Evolutionary conservation across 202 grass and related monocot species (phyloP).

Genomic region (Hordeum pubiflorum): DNA sequence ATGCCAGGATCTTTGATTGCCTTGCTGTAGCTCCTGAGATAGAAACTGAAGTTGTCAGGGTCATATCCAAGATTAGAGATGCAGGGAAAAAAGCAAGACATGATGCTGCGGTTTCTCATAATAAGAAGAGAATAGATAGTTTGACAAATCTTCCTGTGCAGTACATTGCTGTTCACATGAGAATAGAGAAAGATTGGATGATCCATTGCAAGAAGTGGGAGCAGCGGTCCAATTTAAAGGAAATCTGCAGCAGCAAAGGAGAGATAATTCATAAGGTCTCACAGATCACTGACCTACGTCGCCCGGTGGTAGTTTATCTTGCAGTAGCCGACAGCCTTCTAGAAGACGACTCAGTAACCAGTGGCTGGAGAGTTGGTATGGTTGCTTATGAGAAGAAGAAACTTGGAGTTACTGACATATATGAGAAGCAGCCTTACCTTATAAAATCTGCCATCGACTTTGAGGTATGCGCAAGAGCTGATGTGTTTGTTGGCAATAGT

Average conservation of each 20-base stretch:
- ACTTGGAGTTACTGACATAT: constrained; percentile 67
- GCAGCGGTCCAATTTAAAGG: constrained; percentile 48
- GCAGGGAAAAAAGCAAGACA: constrained; percentile 42
- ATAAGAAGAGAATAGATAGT: constrained; percentile 26
- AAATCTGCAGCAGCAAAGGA: constrained; percentile 93
- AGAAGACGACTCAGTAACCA: constrained; percentile 76
- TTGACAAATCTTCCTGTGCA: constrained; percentile 24
- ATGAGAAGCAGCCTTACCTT: constrained; percentile 72
- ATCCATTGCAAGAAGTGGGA: constrained; percentile 99
- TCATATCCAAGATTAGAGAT: constrained; percentile 88
- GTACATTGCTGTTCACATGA: constrained; percentile 95
- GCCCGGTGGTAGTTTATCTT: constrained; percentile 75
- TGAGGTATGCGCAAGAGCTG: constrained; percentile 72
- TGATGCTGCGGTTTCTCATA: constrained; percentile 33
- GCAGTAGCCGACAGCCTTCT: constrained; percentile 86
- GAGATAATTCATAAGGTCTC: constrained; percentile 88
- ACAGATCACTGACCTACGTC: constrained; percentile 48
- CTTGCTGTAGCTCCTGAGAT: constrained; percentile 70
- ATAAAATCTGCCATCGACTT: constrained; percentile 95
- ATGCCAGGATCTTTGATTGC: constrained; percentile 72
- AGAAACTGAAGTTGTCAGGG: constrained; percentile 70
- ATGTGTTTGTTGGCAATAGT: constrained; percentile 89
- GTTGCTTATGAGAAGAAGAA: constrained; percentile 88
- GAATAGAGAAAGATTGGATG: constrained; percentile 99
- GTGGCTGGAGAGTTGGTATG: constrained; percentile 77